Base-by-base conservation (phyloP, 2,329 filamentous ascomycete species). In the Sclerotinia minor region DNA sequence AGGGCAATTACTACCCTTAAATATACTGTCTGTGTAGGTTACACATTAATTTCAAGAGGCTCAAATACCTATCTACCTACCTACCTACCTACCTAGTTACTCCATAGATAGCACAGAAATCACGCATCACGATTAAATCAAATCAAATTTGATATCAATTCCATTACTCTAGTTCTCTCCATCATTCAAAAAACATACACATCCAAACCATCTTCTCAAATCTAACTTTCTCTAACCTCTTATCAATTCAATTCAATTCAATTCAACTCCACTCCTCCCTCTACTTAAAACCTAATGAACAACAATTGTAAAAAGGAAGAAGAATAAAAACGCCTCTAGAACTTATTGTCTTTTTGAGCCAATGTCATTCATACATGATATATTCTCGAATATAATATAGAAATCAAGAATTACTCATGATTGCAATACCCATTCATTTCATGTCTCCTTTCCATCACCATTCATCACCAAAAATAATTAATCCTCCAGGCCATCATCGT, bases 401-500 rank as follows among this genome's bases (percentile, higher is more conserved):
- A 49, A 49, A 49, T 61, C 44, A 61, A 49, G 58, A 38, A 38
- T 24, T 24, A 3, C 2, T 50, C 44, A 47, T 52, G 17, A 19
- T 38, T 32, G 15, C 35, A 24, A 44, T 45, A 49, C 44, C 44
- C 32, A 41, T 44, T 52, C 49, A 52, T 26, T 41, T 44, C 35
- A 44, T 59, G 17, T 6, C 32, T 53, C 47, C 13, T 17, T 26
- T 17, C 35, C 32, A 29, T 17, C 32, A 29, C 29, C 64, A 58
- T 11, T 32, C 8, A 35, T 21, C 49, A 45, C 17, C 52, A 47
- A 35, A 35, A 60, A n/a, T n/a, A 65, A 47, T 65, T 26, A 50
- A 50, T 44, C n/a, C 64, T 29, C 44, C 64, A 65, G 50, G 29
- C 64, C 53, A 66, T 66, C 44, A 66, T 66, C 54, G 55, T 66